Evolutionary conservation across 1,284 basidiomycete species (phyloP).

Genomic region (Kwoniella shivajii): DNA sequence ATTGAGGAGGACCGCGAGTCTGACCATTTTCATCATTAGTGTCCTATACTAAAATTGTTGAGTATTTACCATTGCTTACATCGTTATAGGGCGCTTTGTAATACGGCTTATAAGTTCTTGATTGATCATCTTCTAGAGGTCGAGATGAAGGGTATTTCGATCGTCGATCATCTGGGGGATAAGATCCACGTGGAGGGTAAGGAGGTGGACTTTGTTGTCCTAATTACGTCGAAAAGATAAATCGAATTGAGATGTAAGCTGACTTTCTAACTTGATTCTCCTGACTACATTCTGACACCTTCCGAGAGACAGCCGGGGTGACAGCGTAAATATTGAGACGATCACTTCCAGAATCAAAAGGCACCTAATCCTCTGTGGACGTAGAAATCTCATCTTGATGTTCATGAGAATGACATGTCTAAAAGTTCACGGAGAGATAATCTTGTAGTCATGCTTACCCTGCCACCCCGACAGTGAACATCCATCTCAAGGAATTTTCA

Average conservation of each 20-base stretch:
- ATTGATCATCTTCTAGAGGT: no score
- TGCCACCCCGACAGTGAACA: not conserved
- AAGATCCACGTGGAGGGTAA: not conserved
- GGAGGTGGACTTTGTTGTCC: not conserved
- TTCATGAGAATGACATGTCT: not conserved
- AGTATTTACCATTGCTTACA: no score
- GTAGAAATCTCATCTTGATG: not conserved
- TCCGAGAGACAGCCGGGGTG: slow-evolving; percentile 6
- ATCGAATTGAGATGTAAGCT: not conserved
- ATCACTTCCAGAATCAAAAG: not conserved
- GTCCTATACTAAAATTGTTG: no score
- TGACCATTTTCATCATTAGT: no score
- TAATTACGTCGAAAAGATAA: not conserved
- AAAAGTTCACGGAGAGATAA: no score
- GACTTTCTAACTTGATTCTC: not conserved
- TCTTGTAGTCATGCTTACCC: no score
- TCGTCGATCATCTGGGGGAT: no score
- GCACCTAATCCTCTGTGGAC: not conserved
- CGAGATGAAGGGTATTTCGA: not conserved
- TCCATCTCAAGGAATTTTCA: no score
- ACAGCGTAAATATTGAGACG: slow-evolving; percentile 2
- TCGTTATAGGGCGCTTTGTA: no score
- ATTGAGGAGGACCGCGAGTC: no score
- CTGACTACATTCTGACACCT: not conserved
- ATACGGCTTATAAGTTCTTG: no score